Percentiles rank a stretch among this genome's conserved stretches.
Evolutionary conservation across 768 basidiomycete species (phyloP).

Genomic region (Leccinum broughii): DNA sequence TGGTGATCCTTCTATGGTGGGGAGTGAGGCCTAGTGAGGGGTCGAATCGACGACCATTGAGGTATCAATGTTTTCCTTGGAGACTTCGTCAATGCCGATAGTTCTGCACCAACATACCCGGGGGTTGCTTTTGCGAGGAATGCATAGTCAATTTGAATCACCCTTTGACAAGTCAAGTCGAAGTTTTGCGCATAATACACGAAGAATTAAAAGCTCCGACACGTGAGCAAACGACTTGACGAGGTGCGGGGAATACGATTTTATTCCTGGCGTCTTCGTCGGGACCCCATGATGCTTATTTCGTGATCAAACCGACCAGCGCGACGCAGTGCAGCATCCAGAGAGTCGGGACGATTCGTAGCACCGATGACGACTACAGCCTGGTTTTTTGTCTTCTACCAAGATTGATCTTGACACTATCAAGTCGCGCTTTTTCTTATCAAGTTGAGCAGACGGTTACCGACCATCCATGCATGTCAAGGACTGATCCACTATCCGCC

Average conservation of each 20-base stretch:
- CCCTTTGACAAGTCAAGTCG: constrained; percentile 60
- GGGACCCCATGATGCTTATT: constrained; percentile 86
- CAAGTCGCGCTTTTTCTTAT: neutral
- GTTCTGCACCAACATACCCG: constrained; percentile 95
- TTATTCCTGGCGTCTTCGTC: constrained; percentile 88
- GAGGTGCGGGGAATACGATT: constrained; percentile 44
- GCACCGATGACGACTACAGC: constrained; percentile 95
- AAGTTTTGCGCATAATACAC: constrained; percentile 80
- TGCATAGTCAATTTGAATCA: constrained; percentile 73
- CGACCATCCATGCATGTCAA: constrained; percentile 98
- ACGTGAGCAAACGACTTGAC: neutral
- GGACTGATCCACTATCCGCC: constrained; percentile 96
- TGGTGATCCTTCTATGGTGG: constrained; percentile 18
- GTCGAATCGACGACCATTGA: constrained; percentile 41
- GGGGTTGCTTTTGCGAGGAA: constrained; percentile 90
- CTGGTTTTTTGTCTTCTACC: constrained; percentile 92
- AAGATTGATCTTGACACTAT: constrained; percentile 79
- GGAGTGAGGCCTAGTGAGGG: constrained; percentile 2
- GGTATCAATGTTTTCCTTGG: constrained; percentile 24
- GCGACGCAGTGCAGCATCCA: constrained; percentile 89
- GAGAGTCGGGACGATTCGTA: constrained; percentile 92
- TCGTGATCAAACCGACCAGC: constrained; percentile 98
- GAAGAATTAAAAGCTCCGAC: constrained; percentile 65
- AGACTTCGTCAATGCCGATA: constrained; percentile 70
- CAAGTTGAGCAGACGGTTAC: constrained; percentile 18